phyloP scores from a whole-genome alignment of 495 filamentous ascomycete genomes.

The Hypoxylon cercidicola region DNA sequence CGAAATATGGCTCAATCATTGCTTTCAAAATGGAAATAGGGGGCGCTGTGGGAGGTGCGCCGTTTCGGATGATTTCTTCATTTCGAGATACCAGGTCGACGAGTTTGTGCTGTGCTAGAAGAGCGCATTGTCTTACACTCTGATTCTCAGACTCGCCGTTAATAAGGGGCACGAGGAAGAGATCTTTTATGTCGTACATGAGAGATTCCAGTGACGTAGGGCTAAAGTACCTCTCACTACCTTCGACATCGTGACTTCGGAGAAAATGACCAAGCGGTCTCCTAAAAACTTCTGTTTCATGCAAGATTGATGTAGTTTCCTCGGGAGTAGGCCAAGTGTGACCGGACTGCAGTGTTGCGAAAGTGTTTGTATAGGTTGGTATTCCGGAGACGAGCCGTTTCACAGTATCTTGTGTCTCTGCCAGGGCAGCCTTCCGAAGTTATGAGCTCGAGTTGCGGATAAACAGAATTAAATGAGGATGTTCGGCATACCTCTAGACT shows the following conservation, averaged over 20 bases:
- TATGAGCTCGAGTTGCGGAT: not conserved
- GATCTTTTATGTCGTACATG: conserved; percentile 20
- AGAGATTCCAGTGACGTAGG: conserved; percentile 25
- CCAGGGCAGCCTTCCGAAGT: conserved; percentile 15
- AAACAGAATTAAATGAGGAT: not conserved
- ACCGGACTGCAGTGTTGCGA: conserved; percentile 1
- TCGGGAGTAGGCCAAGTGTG: conserved; percentile 27
- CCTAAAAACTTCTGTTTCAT: conserved; percentile 14
- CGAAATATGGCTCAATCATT: conserved; percentile 34
- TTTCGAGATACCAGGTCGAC: conserved; percentile 13
- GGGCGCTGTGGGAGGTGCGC: conserved; percentile 21
- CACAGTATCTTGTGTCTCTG: conserved; percentile 25
- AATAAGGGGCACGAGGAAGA: conserved; percentile 17
- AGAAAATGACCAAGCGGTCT: conserved; percentile 31
- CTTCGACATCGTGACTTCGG: conserved; percentile 6
- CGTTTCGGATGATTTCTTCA: conserved; percentile 11
- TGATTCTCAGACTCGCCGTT: conserved; percentile 3
- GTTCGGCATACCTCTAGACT: conserved; percentile 22
- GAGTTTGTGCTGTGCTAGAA: conserved; percentile 17
- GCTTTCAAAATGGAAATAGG: conserved; percentile 29
- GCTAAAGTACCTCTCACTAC: conserved; percentile 19
- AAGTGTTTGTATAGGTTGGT: not conserved
- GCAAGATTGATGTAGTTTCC: not conserved
- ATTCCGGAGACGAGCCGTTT: conserved; percentile 21
- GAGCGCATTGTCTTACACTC: conserved; percentile 15